phyloP scores from a whole-genome alignment of 1,139 yeast genomes.

The Waltiozyma sp. region DNA sequence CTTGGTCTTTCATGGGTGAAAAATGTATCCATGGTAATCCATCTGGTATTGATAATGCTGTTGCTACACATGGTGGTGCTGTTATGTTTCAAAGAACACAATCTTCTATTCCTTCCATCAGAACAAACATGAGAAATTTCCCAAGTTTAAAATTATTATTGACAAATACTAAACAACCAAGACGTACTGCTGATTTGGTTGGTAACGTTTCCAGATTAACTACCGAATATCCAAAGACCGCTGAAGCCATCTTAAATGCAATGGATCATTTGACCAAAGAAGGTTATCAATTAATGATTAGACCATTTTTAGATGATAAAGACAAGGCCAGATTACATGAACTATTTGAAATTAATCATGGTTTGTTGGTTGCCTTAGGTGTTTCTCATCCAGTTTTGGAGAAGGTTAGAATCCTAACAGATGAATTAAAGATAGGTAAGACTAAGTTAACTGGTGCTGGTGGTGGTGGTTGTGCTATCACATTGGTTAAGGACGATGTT shows the following conservation, averaged over 20 bases:
- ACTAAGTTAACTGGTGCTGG: conserved; percentile 98
- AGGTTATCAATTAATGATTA: conserved; percentile 52
- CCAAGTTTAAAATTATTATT: conserved; percentile 68
- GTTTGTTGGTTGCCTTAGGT: conserved; percentile 73
- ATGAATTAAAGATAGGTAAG: conserved; percentile 57
- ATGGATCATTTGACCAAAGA: conserved; percentile 59
- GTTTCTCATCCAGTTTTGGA: conserved; percentile 91
- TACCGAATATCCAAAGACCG: conserved; percentile 40
- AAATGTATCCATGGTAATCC: conserved; percentile 96
- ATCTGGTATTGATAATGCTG: conserved; percentile 93
- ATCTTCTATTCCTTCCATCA: conserved; percentile 44
- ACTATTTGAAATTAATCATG: conserved; percentile 79
- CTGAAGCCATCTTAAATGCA: conserved; percentile 53
- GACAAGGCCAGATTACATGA: conserved; percentile 42
- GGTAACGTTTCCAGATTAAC: conserved; percentile 57
- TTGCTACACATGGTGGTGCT: conserved; percentile 94
- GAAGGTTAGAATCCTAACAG: conserved; percentile 52
- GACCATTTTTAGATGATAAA: conserved; percentile 36
- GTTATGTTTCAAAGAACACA: conserved; percentile 70
- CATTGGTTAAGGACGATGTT: conserved; percentile 50
- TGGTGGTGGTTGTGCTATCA: conserved; percentile 98
- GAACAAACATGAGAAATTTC: conserved; percentile 58
- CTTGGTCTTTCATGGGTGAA: conserved; percentile 90
- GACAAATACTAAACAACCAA: conserved; percentile 77
- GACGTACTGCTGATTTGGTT: conserved; percentile 79